Base-by-base conservation (phyloP, 2,329 filamentous ascomycete genomes). In the Fusarium coffeatum region DNA sequence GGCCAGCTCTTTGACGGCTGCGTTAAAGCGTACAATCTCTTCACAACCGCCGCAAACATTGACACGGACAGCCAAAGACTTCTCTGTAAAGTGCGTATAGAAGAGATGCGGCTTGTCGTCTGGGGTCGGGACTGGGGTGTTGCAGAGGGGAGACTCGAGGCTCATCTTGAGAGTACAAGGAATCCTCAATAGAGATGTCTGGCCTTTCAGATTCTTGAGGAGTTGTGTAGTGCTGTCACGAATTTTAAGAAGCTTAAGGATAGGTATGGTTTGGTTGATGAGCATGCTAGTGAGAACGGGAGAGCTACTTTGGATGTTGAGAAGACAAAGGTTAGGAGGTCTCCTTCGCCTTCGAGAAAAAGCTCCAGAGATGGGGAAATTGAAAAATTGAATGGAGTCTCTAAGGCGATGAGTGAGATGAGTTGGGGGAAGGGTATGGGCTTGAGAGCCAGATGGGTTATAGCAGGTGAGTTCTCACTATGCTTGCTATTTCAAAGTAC, bases 121-220 rank as follows among this genome's bases (percentile, higher is more conserved):
- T 84, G 83, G 83, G 83, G 83, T 20, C 74, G 83, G 32, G 81
- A 84, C 67, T 84, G 83, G 83, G 83, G 83, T 25, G 82, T 85
- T 34, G 78, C 80, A 12, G 83, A 85, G 74, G 83, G 83, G 8
- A 76, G 68, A 51, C 75, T 84, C 2, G 83, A 84, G 72, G 79
- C 78, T 34, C 81, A 83, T 59, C 76, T 84, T 11, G 74, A 78
- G 59, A 76, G 75, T 37, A 79, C 78, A 41, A 74, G 75, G 49
- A 80, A 80, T 50, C 78, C 79, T 40, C 78, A 78, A 68, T 73
- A 84, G 72, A 75, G 79, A 54, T 64, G 66, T 22, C 69, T 84
- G 66, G 83, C 83, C 13, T 76, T 77, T 57, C 76, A 81, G 60
- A 84, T 84, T 53, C 74, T 84, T 41, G 76, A 77, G 59, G 80